These are phyloP conservation scores for Phellopilus nigrolimitatus DNA, from an alignment of 1,284 basidiomycete species.

Conservation along the genomic window DNA sequence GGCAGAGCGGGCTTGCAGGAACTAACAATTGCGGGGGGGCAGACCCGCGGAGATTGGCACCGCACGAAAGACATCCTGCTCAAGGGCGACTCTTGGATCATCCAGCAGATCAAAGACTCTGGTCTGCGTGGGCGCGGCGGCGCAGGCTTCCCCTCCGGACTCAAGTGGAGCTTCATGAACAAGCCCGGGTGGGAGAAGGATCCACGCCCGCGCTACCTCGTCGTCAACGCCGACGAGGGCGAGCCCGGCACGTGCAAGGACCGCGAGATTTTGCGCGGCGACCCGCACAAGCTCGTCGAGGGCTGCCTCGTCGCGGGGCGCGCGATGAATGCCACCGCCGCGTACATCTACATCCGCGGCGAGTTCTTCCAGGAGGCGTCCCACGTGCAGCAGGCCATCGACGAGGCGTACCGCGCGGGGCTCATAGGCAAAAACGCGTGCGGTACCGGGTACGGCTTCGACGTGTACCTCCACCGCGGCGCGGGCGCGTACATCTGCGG, in stretches of 20 bases:
- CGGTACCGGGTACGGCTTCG: constrained; percentile 89
- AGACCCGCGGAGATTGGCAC: constrained; percentile 97
- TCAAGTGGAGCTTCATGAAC: constrained; percentile 99
- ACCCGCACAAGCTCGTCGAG: constrained; percentile 97
- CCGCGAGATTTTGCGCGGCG: constrained; percentile 95
- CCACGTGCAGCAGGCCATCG: constrained; percentile 91
- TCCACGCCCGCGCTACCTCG: constrained; percentile 88
- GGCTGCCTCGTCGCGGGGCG: constrained; percentile 98
- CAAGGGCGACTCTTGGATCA: constrained; percentile 98
- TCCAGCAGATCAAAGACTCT: constrained; percentile 93
- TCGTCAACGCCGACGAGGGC: constrained; percentile 98
- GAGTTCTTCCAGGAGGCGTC: constrained; percentile 96
- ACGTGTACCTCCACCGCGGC: constrained; percentile 95
- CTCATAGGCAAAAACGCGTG: constrained; percentile 92
- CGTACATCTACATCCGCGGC: constrained; percentile 99
- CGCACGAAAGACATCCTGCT: constrained; percentile 92
- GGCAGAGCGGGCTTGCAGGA: not conserved
- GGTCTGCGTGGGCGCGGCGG: constrained; percentile 95
- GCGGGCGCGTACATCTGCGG: constrained; percentile 99
- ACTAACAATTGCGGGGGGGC: constrained; percentile 1
- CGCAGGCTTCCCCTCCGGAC: constrained; percentile 94
- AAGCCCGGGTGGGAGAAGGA: constrained; percentile 98
- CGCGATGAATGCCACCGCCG: constrained; percentile 95
- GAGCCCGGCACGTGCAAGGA: constrained; percentile 99
- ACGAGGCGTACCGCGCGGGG: constrained; percentile 92